phyloP scores from a whole-genome alignment of 768 basidiomycete species.

The Lactifluus echinatus region DNA sequence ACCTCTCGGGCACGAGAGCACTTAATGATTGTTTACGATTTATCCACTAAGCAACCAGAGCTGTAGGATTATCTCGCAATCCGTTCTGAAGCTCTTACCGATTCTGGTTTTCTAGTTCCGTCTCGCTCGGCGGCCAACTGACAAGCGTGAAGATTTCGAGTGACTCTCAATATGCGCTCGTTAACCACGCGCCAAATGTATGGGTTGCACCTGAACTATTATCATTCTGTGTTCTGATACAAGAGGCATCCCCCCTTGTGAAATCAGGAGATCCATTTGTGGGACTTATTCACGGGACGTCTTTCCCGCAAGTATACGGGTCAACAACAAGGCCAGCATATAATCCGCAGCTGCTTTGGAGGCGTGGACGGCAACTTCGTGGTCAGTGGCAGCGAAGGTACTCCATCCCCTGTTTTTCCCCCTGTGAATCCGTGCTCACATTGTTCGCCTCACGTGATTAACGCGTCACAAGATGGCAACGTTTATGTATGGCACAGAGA shows the following conservation, averaged over 20 bases:
- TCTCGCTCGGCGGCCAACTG: constrained; percentile 65
- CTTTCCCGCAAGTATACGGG: constrained; percentile 78
- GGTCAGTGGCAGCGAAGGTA: constrained; percentile 93
- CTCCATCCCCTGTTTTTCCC: constrained; percentile 21
- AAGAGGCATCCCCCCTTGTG: constrained; percentile 10
- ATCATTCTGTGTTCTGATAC: constrained; percentile 6
- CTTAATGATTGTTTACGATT: constrained; percentile 69
- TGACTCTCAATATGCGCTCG: constrained; percentile 79
- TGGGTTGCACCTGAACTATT: constrained; percentile 28
- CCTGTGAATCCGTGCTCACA: constrained; percentile 6
- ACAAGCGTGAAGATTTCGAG: constrained; percentile 82
- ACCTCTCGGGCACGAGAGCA: constrained; percentile 38
- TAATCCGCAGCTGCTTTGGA: constrained; percentile 92
- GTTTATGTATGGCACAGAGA: constrained; percentile 96
- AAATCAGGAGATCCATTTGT: constrained; percentile 77
- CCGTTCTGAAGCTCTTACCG: constrained; percentile 9
- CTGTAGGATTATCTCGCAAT: constrained; percentile 40
- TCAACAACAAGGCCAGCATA: constrained; percentile 73
- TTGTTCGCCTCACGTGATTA: constrained; percentile 6
- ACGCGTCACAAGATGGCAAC: constrained; percentile 57
- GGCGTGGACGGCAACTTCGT: constrained; percentile 84
- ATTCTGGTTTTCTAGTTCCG: constrained; percentile 39
- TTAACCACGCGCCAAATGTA: constrained; percentile 84
- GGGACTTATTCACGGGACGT: constrained; percentile 65
- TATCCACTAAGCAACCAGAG: constrained; percentile 57